phyloP scores from a whole-genome alignment of 768 basidiomycete genomes.

The Lentinus tigrinus region DNA sequence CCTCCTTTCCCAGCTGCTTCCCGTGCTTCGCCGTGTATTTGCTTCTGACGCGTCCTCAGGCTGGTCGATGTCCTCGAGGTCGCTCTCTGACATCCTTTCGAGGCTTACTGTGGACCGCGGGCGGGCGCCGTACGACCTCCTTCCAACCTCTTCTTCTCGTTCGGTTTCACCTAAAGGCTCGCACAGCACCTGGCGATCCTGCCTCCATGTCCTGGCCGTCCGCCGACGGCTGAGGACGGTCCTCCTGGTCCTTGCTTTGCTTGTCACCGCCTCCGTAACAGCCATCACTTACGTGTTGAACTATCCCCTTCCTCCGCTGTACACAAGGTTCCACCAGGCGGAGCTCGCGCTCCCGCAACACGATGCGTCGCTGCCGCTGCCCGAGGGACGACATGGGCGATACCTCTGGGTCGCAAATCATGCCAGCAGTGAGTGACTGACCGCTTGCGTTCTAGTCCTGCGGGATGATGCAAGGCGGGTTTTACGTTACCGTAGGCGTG shows the following conservation, averaged over 20 bases:
- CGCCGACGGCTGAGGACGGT: slow-evolving; percentile 1
- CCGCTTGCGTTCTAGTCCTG: neutral
- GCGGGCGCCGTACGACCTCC: neutral
- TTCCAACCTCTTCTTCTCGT: neutral
- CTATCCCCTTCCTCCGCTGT: slow-evolving; percentile 40
- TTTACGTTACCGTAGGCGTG: neutral
- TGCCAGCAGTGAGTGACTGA: slow-evolving; percentile 33
- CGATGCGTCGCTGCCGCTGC: slow-evolving; percentile 35
- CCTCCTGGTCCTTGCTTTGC: neutral
- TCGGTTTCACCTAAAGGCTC: neutral
- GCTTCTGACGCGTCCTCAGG: too few species aligned
- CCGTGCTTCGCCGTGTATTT: too few species aligned
- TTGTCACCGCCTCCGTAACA: neutral
- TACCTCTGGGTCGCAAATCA: slow-evolving; percentile 54
- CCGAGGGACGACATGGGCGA: slow-evolving; percentile 39
- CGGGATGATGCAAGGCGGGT: neutral
- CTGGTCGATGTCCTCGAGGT: too few species aligned
- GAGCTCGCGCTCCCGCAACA: slow-evolving; percentile 50
- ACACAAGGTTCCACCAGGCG: slow-evolving; percentile 40
- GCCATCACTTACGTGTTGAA: slow-evolving; percentile 13
- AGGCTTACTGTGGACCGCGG: neutral
- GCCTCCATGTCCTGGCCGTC: neutral
- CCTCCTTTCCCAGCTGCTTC: too few species aligned
- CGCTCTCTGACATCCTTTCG: too few species aligned
- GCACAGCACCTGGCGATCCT: neutral